Percentiles rank a stretch among this genome's conserved stretches.
Evolutionary conservation across 768 basidiomycete species (phyloP).

Genomic region (Ephemerocybe angulata): DNA sequence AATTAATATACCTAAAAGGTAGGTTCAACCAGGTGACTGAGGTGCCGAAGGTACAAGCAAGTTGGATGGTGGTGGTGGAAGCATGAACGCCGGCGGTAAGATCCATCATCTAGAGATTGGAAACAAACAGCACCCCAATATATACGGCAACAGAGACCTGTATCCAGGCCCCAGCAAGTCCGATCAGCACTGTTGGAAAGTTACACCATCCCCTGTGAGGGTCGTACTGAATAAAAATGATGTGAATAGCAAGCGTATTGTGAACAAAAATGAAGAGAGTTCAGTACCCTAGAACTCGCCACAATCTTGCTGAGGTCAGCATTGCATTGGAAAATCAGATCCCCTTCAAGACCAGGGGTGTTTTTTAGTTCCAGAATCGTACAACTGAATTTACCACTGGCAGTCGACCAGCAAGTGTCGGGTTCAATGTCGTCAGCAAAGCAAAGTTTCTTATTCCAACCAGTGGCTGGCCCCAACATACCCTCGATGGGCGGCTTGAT

Average conservation of each 20-base stretch:
- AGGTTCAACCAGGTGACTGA: too few species aligned
- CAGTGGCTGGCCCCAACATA: not conserved
- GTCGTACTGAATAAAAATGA: slow-evolving; percentile 1
- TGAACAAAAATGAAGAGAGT: not conserved
- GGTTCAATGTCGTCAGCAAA: slow-evolving; percentile 1
- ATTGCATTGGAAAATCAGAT: not conserved
- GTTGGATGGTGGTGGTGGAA: not conserved
- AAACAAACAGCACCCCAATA: not conserved
- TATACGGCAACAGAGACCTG: slow-evolving; percentile 2
- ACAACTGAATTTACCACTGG: not conserved
- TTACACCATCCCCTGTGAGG: not conserved
- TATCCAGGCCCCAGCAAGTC: not conserved
- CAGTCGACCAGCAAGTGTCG: not conserved
- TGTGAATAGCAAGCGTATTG: too few species aligned
- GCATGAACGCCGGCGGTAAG: slow-evolving; percentile 1
- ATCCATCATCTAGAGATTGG: not conserved
- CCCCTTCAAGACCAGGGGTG: not conserved
- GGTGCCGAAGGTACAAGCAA: slow-evolving; percentile 3
- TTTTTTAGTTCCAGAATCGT: slow-evolving; percentile 1
- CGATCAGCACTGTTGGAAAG: slow-evolving; percentile 3
- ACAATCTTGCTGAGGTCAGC: slow-evolving; percentile 5
- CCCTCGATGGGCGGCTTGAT: not conserved
- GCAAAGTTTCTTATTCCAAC: not conserved
- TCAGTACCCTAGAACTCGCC: too few species aligned
- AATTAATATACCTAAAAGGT: too few species aligned